Base-by-base conservation (phyloP, 2,329 filamentous ascomycete genomes). In the Fusarium setosum region DNA sequence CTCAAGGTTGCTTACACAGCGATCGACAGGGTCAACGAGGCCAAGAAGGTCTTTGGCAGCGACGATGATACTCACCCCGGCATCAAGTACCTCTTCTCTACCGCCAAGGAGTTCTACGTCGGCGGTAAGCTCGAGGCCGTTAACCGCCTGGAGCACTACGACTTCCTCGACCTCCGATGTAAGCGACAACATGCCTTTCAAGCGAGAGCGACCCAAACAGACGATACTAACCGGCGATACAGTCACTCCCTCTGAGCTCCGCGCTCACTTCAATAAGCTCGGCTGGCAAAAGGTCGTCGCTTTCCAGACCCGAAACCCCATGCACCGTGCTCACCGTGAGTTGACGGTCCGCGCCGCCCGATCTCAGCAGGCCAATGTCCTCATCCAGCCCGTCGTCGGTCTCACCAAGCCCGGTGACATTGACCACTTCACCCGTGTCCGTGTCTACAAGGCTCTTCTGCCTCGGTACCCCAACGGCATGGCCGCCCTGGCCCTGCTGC, bases 351-450 rank as follows among this genome's bases (percentile, higher is more conserved):
- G 96, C 75, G 96, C 96, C 71, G 96, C 96, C 69, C 95, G 96
- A 74, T 92, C 92, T 58, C 93, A 96, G 81, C 94, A 97, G 81
- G 96, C 96, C 79, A 99, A 99, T 79, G 96, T 99, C 71, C 91
- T 99, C 75, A 99, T 99, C 80, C 96, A 99, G 85, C 96, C 96
- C 63, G 96, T 99, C 68, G 96, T 99, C 68, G 96, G 96, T 77
- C 88, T 99, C 75, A 99, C 96, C 79, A 99, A 99, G 87, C 96
- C 96, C 59, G 96, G 96, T 79, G 96, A 99, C 81, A 99, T 99
- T 77, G 96, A 99, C 82, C 96, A 99, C 87, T 99, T 99, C 85
- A 99, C 96, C 74, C 93, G 96, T 79, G 96, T 99, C 73, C 94
- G 96, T 76, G 96, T 97, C 75, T 99, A 99, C 88, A 93, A 98